Evolutionary conservation across 305 asterid genomes (phyloP).

Genomic region (Fraxinus latifolia): DNA sequence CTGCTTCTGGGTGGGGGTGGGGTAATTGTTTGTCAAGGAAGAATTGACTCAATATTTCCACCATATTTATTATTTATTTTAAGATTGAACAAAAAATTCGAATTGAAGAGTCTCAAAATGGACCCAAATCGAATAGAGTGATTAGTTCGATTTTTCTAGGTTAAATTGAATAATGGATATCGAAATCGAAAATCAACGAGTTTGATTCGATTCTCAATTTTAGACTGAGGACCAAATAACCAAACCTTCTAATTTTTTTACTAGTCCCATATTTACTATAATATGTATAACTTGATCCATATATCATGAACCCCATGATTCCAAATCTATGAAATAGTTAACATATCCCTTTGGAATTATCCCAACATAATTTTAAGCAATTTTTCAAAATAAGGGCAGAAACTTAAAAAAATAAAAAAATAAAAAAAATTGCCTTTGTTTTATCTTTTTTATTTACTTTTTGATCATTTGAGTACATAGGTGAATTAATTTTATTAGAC

Average conservation of each 20-base stretch:
- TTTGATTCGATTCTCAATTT: no score
- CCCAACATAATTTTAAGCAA: not conserved
- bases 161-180: not conserved
- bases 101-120: not conserved
- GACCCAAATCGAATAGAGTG: not conserved
- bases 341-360: not conserved
- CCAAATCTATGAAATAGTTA: not conserved
- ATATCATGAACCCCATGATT: not conserved
- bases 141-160: not conserved
- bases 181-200: no score
- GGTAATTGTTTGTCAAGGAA: not conserved
- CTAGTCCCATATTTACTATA: not conserved
- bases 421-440: no score
- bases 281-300: not conserved
- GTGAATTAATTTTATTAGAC: not conserved
- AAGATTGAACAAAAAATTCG: not conserved
- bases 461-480: not conserved
- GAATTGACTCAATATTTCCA: not conserved
- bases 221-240: no score
- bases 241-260: not conserved
- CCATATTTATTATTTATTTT: not conserved
- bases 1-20: constrained; percentile 10
- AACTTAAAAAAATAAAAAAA: not conserved
- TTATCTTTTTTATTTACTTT: no score
- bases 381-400: not conserved